Base-by-base conservation (phyloP, 805 yeast genomes). In the Metschnikowia vanudenii region DNA sequence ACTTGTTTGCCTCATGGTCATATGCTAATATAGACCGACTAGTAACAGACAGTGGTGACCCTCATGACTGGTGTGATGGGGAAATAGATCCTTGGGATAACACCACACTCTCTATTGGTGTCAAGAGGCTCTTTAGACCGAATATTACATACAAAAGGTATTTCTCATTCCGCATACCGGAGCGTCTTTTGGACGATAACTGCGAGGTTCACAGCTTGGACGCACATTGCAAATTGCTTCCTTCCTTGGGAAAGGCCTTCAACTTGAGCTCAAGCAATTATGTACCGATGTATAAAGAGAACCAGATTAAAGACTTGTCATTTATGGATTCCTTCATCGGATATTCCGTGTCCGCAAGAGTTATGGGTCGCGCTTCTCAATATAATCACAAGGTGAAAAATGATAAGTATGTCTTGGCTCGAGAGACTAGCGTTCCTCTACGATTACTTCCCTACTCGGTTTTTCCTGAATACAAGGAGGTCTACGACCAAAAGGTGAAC, bases 1-100 rank as follows among this genome's bases (percentile, higher is more conserved):
- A 72, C 48, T 57, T 71, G 22, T 70, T 67, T 59, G 77, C 77
- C 7, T 64, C 69, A 14, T 73, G 76, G 77, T 60, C 73, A 4
- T 72, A 63, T 22, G 74, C 75, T 24, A 69, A 71, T 50, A 57
- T 67, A 54, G 50, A 61, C 47, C 59, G 64, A 40, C 57, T 63
- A 4, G 60, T 51, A 19, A 63, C 65, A 19, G 64, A 66, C 39
- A 59, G 62, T 37, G 57, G 65, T 3, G 62, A 65, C 45, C 73
- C 73, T 11, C 68, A 55, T 58, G 54, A 58, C 59, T 72, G 77
- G 77, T 72, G 77, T 53, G 69, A 62, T 24, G 75, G 75, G 1
- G 76, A 72, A 46, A 66, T 66, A 1, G 76, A 72, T 47, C 74
- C 76, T 3, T 60, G 56, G 43, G 76, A 72, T 52, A 60, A 63